Conservation (phyloP, 2,329 filamentous ascomycete genomes). For the Colletotrichum aenigma region DNA sequence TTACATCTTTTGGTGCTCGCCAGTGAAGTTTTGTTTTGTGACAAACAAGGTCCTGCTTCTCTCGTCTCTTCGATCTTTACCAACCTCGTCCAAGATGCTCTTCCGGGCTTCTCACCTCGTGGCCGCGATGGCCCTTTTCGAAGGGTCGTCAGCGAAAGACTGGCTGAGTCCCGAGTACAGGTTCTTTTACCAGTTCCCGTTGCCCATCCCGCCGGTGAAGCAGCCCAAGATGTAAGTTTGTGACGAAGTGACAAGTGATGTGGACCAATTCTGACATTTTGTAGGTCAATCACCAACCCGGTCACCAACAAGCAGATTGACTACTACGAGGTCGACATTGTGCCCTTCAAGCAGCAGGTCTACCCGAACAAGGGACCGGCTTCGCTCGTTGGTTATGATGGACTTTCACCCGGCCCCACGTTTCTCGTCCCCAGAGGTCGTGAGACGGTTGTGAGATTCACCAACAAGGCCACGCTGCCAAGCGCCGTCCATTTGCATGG, state of each 20-base stretch:
- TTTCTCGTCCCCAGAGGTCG: conserved; percentile 52
- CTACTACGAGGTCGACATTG: conserved; percentile 33
- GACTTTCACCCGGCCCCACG: conserved; percentile 57
- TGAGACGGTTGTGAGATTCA: conserved; percentile 59
- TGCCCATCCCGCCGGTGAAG: conserved; percentile 50
- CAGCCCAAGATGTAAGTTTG: conserved; percentile 39
- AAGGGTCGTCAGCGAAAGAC: conserved; percentile 8
- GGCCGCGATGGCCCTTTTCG: conserved; percentile 3
- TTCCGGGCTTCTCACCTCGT: not conserved
- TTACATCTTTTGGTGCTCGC: not conserved
- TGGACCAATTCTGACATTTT: too few species aligned
- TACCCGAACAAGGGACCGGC: conserved; percentile 37
- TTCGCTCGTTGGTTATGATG: conserved; percentile 55
- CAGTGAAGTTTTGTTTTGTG: not conserved
- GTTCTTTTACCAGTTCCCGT: conserved; percentile 40
- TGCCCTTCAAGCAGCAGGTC: conserved; percentile 29
- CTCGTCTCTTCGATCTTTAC: not conserved
- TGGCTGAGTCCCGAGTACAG: conserved; percentile 36
- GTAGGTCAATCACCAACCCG: conserved; percentile 21
- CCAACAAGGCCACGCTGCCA: conserved; percentile 49
- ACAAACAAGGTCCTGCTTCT: not conserved
- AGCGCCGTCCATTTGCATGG: conserved; percentile 61
- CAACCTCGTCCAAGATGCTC: not conserved
- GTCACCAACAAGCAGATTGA: conserved; percentile 30
- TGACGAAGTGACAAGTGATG: rapidly evolving